A percentile compares a stretch with the other conserved stretches of the same genome.
Conservation (phyloP, 768 basidiomycete genomes). For the Psilocybe sp. region DNA sequence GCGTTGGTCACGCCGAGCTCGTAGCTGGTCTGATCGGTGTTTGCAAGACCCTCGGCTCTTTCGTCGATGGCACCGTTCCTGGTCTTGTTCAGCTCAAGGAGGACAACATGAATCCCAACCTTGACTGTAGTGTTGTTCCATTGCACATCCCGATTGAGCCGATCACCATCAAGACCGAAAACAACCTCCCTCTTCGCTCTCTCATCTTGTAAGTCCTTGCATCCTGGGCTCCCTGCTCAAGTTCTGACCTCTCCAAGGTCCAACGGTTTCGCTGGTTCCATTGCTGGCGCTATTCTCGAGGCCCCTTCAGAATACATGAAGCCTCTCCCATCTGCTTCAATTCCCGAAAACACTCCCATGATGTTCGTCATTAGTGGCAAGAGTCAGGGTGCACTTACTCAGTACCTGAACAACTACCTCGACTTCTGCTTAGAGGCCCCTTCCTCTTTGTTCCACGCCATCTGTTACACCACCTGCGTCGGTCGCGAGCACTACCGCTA, state of each 20-base stretch:
- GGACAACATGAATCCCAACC: constrained; percentile 29
- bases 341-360: constrained; percentile 18
- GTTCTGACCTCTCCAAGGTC: constrained; percentile 20
- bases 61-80: constrained; percentile 24
- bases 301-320: constrained; percentile 18
- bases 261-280: constrained; percentile 35
- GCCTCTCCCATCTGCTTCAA: constrained; percentile 6
- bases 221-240: not conserved
- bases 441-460: constrained; percentile 22
- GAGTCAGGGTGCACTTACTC: constrained; percentile 23
- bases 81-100: constrained; percentile 28
- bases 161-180: constrained; percentile 13
- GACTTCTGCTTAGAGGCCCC: constrained; percentile 26
- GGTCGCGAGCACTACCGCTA: constrained; percentile 34
- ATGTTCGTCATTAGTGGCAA: constrained; percentile 35
- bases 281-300: constrained; percentile 31
- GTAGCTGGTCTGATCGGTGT: constrained; percentile 31
- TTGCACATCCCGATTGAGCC: constrained; percentile 25
- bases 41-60: constrained; percentile 24
- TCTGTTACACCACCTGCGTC: constrained; percentile 34
- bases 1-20: constrained; percentile 32
- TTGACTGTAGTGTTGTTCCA: constrained; percentile 29
- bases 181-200: constrained; percentile 19
- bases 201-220: constrained; percentile 25
- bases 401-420: constrained; percentile 28